Percentiles rank a stretch among this genome's conserved stretches.
These are phyloP conservation scores for Rhodotorula mucilaginosa DNA, from an alignment of 1,284 basidiomycete species.

Conservation along the genomic window DNA sequence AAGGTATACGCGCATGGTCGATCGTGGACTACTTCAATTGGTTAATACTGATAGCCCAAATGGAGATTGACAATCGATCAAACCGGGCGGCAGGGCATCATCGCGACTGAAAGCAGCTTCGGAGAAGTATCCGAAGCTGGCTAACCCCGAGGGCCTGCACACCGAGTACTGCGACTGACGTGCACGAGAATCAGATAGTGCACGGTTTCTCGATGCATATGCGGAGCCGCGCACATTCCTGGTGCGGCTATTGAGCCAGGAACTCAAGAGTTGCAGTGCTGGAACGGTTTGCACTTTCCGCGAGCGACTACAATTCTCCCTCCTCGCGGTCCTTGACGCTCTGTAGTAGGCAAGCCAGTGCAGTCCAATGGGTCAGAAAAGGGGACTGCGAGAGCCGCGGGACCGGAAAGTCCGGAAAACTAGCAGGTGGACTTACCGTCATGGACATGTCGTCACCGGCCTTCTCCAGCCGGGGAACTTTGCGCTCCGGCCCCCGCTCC, in stretches of 20 bases:
- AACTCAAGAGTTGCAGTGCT: background rate
- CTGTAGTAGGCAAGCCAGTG: background rate
- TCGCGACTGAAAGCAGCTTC: too few species aligned
- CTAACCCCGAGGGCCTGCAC: too few species aligned
- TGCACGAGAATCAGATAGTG: too few species aligned
- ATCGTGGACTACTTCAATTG: too few species aligned
- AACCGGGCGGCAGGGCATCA: too few species aligned
- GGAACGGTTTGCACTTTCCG: background rate
- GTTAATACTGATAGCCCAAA: too few species aligned
- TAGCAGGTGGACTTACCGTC: background rate
- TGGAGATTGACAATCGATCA: too few species aligned
- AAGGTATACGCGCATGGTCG: too few species aligned
- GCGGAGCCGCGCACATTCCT: background rate
- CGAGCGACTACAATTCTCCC: background rate
- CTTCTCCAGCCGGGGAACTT: slow-evolving; percentile 12
- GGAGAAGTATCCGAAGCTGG: too few species aligned
- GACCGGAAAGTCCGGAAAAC: background rate
- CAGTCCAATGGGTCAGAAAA: background rate
- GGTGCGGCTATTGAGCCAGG: background rate
- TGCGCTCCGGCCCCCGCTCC: slow-evolving; percentile 12
- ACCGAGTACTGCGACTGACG: too few species aligned
- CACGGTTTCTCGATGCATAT: too few species aligned
- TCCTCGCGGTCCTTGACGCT: background rate
- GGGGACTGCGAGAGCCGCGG: background rate
- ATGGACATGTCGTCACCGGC: background rate